These are phyloP conservation scores for Saturnispora diversa DNA, from an alignment of 805 yeast genomes.

Conservation along the genomic window DNA sequence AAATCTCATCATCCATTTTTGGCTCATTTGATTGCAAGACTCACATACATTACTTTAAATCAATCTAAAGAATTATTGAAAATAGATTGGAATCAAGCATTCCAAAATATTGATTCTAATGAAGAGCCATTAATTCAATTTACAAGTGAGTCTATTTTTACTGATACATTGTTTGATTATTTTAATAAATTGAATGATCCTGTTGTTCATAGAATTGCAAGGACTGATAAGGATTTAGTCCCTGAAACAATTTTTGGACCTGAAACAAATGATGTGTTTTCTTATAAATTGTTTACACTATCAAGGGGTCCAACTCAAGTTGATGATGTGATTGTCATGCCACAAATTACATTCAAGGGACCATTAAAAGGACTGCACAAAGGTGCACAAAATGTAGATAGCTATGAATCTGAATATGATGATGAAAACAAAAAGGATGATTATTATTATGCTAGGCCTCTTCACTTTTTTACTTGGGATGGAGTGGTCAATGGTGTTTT, in stretches of 20 bases:
- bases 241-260: constrained; percentile 26
- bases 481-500: constrained; percentile 12
- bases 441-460: constrained; percentile 27
- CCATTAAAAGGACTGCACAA: constrained; percentile 12
- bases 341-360: constrained; percentile 26
- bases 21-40: constrained; percentile 28
- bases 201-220: constrained; percentile 25
- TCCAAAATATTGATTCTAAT: constrained; percentile 26
- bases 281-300: constrained; percentile 26
- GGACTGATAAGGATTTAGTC: constrained; percentile 25
- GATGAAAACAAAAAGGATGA: constrained; percentile 25
- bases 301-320: constrained; percentile 28
- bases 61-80: constrained; percentile 19
- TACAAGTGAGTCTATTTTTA: constrained; percentile 30
- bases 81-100: constrained; percentile 27
- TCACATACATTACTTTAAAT: constrained; percentile 24
- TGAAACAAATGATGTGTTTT: constrained; percentile 23
- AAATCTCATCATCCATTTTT: constrained; percentile 31
- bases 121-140: constrained; percentile 30
- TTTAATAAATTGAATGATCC: constrained; percentile 24
- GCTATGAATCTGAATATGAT: constrained; percentile 23
- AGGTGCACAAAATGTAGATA: constrained; percentile 12
- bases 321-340: constrained; percentile 28
- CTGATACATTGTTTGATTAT: constrained; percentile 30
- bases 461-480: constrained; percentile 24